phyloP scores from a whole-genome alignment of 768 basidiomycete genomes.

The Leccinum disarticulatum region DNA sequence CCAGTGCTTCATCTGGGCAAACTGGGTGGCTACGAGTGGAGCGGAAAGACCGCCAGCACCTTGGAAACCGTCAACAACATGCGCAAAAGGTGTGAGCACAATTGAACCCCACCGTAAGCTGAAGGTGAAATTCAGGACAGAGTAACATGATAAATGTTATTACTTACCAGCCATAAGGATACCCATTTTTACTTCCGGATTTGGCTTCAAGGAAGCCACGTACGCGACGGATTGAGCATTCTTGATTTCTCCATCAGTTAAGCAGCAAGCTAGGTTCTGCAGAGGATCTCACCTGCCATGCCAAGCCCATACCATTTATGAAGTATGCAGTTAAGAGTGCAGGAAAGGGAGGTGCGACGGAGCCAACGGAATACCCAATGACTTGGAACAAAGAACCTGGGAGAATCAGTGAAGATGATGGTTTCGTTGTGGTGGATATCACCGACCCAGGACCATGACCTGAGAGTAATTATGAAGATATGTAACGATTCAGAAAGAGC shows the following conservation, averaged over 20 bases:
- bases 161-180: slow-evolving; percentile 50
- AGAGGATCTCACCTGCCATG: slow-evolving; percentile 39
- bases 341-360: slow-evolving; percentile 62
- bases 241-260: slow-evolving; percentile 31
- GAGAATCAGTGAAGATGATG: background rate
- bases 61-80: slow-evolving; percentile 11
- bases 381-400: slow-evolving; percentile 53
- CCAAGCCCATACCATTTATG: slow-evolving; percentile 50
- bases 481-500: background rate
- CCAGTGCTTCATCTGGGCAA: slow-evolving; percentile 40
- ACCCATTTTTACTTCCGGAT: slow-evolving; percentile 66
- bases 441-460: slow-evolving; percentile 41
- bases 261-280: background rate
- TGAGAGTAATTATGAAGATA: slow-evolving; percentile 13
- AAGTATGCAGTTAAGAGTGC: slow-evolving; percentile 51
- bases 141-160: background rate
- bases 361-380: slow-evolving; percentile 52
- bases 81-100: background rate
- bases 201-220: slow-evolving; percentile 57
- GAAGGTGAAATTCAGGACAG: background rate
- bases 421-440: background rate
- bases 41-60: slow-evolving; percentile 50
- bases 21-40: slow-evolving; percentile 56
- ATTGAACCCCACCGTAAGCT: slow-evolving; percentile 20
- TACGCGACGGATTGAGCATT: slow-evolving; percentile 75